Base-by-base conservation (phyloP, 208 protist species). In the Trypanosoma grayi region DNA sequence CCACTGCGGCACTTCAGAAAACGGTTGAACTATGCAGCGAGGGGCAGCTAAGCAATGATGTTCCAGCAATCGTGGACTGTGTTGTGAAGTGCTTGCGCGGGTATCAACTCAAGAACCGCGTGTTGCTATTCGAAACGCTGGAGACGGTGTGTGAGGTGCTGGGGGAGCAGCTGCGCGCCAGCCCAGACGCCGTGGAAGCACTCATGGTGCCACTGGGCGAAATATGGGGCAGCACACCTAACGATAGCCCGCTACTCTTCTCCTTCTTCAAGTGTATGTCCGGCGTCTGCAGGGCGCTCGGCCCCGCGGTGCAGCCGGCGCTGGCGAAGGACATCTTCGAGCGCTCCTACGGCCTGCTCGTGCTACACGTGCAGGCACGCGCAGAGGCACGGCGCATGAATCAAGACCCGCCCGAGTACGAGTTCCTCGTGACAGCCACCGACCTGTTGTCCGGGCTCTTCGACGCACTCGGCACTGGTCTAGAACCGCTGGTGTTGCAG, bases 91-190 rank as follows among this genome's bases (percentile, higher is more conserved):
- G 89, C 68, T 60, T 91, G 18, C 75, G 68, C 24, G 77, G 79
- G 31, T 95, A 90, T 64, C 89, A 95, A 56, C 77, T 95, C 11
- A 93, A 93, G 66, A 95, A 95, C 60, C 79, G 83, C n/a, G 77
- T 92, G 14, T 56, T 90, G 22, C 81, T 95, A 7, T 79, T 95
- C 11, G 85, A 95, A 58, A 79, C 73, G 37, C 52, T 92, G 37
- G 77, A 81, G 51, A 75, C 71, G 2, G 45, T 95, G 4, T 90
- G 81, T 63, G 71, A 84, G 28, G 50, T 25, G 48, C 33, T 91
- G 25, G 77, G 66, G 30, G 60, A 77, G n/a, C 66, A 59, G 9
- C 41, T 95, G 41, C 81, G 83, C 28, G 30, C 46, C 22, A 69
- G 77, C 56, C 70, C 70, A 11, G 61, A 63, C 14, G 52, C 70